Conservation (phyloP, 2,329 filamentous ascomycete species). For the Paraconiothyrium sp. region DNA sequence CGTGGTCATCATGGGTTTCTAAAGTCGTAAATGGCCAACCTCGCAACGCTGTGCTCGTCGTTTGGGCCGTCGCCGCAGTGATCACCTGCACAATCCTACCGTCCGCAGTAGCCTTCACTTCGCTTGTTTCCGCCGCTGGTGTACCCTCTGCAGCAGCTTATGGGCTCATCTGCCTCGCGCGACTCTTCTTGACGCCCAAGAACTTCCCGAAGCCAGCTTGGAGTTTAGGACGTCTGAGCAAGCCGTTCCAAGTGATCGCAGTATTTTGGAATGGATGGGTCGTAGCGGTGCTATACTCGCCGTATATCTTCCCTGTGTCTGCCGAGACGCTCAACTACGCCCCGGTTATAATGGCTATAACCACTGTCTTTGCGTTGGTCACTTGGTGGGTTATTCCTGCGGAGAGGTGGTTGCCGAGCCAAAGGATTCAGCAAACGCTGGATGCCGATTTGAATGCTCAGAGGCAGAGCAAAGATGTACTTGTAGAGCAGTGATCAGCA, state of each 20-base stretch:
- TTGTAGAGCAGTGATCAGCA: background rate
- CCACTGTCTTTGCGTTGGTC: background rate
- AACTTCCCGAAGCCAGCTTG: background rate
- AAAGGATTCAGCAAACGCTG: background rate
- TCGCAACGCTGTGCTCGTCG: background rate
- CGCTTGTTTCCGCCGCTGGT: background rate
- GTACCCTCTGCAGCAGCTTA: background rate
- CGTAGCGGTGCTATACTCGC: background rate
- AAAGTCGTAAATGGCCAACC: background rate
- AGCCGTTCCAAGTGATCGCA: background rate
- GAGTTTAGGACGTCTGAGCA: background rate
- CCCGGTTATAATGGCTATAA: background rate
- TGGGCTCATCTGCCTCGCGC: background rate
- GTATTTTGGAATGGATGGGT: background rate
- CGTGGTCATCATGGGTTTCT: background rate
- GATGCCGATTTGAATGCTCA: background rate
- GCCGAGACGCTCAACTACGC: slow-evolving; percentile 1
- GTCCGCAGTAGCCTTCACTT: background rate
- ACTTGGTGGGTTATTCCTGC: background rate
- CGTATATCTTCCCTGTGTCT: background rate
- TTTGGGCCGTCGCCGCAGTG: background rate
- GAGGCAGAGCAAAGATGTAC: background rate
- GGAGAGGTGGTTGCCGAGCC: background rate
- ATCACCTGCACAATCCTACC: background rate
- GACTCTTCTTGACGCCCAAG: background rate